phyloP scores from a whole-genome alignment of 2,329 filamentous ascomycete species.

The Endothia cerciana region DNA sequence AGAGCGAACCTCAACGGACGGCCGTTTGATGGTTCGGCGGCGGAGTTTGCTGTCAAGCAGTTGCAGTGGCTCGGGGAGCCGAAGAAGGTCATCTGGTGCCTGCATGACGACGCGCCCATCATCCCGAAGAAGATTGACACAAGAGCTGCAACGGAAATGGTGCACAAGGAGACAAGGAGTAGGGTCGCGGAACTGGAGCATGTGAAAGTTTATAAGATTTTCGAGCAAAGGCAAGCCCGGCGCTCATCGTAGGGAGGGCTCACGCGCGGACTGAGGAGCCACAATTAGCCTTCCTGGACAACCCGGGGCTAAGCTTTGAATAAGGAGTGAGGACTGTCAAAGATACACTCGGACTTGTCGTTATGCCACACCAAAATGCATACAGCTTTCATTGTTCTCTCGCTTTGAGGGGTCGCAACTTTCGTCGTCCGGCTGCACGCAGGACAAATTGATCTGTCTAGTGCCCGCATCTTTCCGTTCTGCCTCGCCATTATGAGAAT shows the following conservation, averaged over 20 bases:
- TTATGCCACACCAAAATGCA: neutral
- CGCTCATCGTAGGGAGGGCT: too few species aligned
- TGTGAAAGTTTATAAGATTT: conserved; percentile 8
- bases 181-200: conserved; percentile 12
- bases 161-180: conserved; percentile 13
- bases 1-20: conserved; percentile 31
- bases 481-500: too few species aligned
- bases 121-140: conserved; percentile 16
- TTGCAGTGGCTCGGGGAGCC: conserved; percentile 17
- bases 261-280: too few species aligned
- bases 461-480: too few species aligned
- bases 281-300: too few species aligned
- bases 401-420: too few species aligned
- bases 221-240: neutral
- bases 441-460: too few species aligned
- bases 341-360: neutral
- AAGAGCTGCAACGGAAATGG: conserved; percentile 10
- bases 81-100: conserved; percentile 15
- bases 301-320: neutral
- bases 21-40: conserved; percentile 19
- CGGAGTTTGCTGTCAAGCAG: conserved; percentile 12
- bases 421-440: too few species aligned
- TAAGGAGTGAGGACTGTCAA: neutral
- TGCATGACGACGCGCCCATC: conserved; percentile 16
- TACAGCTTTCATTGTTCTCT: too few species aligned